Evolutionary conservation across 2,329 filamentous ascomycete species (phyloP).

Genomic region (Epichloe uncinata): DNA sequence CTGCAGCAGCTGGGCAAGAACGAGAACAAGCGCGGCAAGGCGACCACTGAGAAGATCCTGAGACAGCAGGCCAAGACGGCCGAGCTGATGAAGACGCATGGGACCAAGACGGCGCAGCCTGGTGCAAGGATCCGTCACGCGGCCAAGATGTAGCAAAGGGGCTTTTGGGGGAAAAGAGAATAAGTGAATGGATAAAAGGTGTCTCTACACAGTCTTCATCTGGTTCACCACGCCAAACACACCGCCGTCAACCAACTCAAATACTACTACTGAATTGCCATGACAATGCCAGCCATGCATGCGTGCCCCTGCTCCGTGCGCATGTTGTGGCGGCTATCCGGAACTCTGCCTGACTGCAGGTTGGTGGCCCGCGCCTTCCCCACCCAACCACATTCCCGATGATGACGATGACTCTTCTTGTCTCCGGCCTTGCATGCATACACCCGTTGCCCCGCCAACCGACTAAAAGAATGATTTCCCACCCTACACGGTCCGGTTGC

Average conservation of each 20-base stretch:
- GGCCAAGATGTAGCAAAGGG: slow-evolving; percentile 28
- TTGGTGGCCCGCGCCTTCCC: background rate
- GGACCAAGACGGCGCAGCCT: slow-evolving; percentile 31
- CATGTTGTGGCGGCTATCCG: background rate
- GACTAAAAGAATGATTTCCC: slow-evolving; percentile 4
- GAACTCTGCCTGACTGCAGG: background rate
- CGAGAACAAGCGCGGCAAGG: slow-evolving; percentile 58
- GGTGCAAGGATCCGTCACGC: slow-evolving; percentile 36
- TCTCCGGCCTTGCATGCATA: too few species aligned
- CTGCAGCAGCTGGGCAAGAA: slow-evolving; percentile 67
- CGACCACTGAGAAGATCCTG: slow-evolving; percentile 47
- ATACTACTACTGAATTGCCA: background rate
- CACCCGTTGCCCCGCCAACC: slow-evolving; percentile 16
- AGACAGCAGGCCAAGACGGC: slow-evolving; percentile 52
- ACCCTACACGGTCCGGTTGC: slow-evolving; percentile 6
- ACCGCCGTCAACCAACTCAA: slow-evolving; percentile 1
- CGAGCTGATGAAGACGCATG: slow-evolving; percentile 50
- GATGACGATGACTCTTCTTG: background rate
- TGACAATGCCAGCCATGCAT: background rate
- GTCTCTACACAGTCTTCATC: background rate
- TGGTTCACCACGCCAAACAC: slow-evolving; percentile 1
- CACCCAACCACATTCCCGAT: slow-evolving; percentile 4
- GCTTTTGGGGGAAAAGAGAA: too few species aligned
- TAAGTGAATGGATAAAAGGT: background rate
- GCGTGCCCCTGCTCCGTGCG: too few species aligned